Percentiles rank a stretch among this genome's conserved stretches.
Conservation (phyloP, 768 basidiomycete species). For the Mycena amicta region DNA sequence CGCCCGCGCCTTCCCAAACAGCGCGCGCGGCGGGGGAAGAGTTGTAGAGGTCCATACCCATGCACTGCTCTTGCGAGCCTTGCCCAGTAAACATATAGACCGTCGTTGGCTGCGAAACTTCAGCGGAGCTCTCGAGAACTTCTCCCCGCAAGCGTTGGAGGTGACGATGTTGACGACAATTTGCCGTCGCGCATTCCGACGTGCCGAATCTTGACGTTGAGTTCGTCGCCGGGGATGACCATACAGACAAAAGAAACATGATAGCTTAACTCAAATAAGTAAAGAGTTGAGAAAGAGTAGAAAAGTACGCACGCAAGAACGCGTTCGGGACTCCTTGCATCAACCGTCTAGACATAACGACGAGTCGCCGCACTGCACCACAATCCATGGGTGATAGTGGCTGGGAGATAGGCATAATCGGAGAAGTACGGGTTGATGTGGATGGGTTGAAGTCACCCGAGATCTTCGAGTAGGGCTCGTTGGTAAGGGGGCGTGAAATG, state of each 20-base stretch:
- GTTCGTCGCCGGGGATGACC: conserved; percentile 89
- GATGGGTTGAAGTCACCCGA: conserved; percentile 99
- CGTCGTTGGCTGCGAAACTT: conserved; percentile 87
- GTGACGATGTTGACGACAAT: background rate
- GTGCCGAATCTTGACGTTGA: conserved; percentile 86
- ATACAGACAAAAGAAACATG: conserved; percentile 94
- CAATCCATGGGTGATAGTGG: conserved; percentile 97
- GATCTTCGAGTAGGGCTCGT: conserved; percentile 93
- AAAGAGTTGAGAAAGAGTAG: conserved; percentile 4
- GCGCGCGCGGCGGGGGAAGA: conserved; percentile 88
- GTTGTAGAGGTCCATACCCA: conserved; percentile 98
- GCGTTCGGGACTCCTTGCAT: conserved; percentile 91
- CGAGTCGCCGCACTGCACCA: conserved; percentile 99
- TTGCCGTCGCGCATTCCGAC: conserved; percentile 71
- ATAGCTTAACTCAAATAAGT: conserved; percentile 58
- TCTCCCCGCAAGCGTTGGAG: conserved; percentile 26
- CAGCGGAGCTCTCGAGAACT: conserved; percentile 87
- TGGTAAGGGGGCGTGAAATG: conserved; percentile 91
- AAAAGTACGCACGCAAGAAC: conserved; percentile 71
- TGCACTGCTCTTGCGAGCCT: conserved; percentile 94
- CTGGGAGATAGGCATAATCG: conserved; percentile 87
- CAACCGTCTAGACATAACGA: conserved; percentile 88
- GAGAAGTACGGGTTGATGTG: conserved; percentile 99
- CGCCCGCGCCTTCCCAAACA: conserved; percentile 86
- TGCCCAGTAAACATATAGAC: conserved; percentile 98